Evolutionary conservation across 2,329 filamentous ascomycete genomes (phyloP), one percentile per base, ranked within the genome.

Genomic region (Arthrobotrys sphaeroides): DNA sequence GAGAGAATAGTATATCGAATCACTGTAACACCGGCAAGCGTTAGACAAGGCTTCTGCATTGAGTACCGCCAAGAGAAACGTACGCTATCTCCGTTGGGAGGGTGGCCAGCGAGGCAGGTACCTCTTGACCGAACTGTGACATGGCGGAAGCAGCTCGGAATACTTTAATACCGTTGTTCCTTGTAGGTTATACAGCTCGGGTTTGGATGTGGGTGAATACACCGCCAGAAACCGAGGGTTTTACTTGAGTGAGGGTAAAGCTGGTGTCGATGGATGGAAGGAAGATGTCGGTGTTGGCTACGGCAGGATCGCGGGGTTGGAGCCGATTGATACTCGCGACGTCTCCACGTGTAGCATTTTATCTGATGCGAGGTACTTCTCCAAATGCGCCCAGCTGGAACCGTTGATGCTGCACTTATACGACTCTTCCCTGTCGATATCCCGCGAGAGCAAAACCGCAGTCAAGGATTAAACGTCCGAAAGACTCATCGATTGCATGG

Each of bases 61-160:
- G 22, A 40, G 55, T 18, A 18, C 40, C 47, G 70, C 53, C 61
- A 73, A 67, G 69, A 55, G 60, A 33, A 40, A 77, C 78, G 43
- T 77, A 79, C 78, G 78, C 78, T 73, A 79, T 79, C 68, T 79
- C 78, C 16, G 78, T 79, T 10, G 78, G 78, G 18, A 79, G 66
- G 47, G 62, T 78, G 10, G 65, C 67, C 57, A 79, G 57, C 33
- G 77, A 78, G 5, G 78, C 66, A 45, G 45, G 33, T 12, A 59
- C 28, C 10, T 59, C 47, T 24, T n/a, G 26, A 26, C 36, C 31
- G 20, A 26, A 64, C 43, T 45, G 26, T 2, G 64, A 75, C 72
- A 75, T 75, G 10, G 12, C 55, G n/a, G 31, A 18, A 59, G 10
- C 2, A 7, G 10, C 20, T 24, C 16, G 31, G n/a, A n/a, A n/a